Evolutionary conservation across 805 yeast genomes (phyloP), one percentile per base, ranked within the genome.

Genomic region (Isabelozyma rhagii): DNA sequence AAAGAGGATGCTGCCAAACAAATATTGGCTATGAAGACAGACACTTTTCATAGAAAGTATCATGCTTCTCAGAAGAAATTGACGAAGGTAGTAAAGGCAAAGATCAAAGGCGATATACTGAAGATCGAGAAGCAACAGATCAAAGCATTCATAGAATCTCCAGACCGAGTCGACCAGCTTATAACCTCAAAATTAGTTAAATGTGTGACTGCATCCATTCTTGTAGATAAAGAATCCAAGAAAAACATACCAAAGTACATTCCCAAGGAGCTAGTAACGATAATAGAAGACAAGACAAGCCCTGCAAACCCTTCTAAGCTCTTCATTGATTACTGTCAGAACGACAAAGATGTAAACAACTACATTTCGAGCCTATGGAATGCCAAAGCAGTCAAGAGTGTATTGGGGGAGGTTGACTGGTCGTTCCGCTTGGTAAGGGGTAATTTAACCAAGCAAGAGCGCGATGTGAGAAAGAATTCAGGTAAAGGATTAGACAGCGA

Each of bases 351-450:
- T 6, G 47, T 74, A 39, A 82, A 84, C 58, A 74, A 71, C 48
- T 58, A 74, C 43, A 64, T 83, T 47, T 79, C 85, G 4, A 72
- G 61, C 46, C 44, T 80, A 13, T 79, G 77, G 74, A 79, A 80
- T 53, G 68, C 66, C 55, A 71, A 71, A 51, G 56, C 61, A 8
- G 56, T 78, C n/a, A 74, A 72, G 53, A 60, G 60, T 39, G 41
- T 68, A 39, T 51, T 72, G 40, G 55, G 46, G n/a, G 74, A 71
- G 54, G 57, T 75, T 59, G 68, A 80, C 57, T 70, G 70, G 82
- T 50, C 72, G 44, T 67, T 78, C 53, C 74, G 73, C 39, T 70
- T 77, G 41, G 71, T 76, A n/a, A 73, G 82, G 54, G 79, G 80
- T 17, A 62, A 76, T 27, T 61, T 79, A 47, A 66, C 71, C 3